Conservation (phyloP, 805 yeast genomes). For the Lipomyces orientalis region DNA sequence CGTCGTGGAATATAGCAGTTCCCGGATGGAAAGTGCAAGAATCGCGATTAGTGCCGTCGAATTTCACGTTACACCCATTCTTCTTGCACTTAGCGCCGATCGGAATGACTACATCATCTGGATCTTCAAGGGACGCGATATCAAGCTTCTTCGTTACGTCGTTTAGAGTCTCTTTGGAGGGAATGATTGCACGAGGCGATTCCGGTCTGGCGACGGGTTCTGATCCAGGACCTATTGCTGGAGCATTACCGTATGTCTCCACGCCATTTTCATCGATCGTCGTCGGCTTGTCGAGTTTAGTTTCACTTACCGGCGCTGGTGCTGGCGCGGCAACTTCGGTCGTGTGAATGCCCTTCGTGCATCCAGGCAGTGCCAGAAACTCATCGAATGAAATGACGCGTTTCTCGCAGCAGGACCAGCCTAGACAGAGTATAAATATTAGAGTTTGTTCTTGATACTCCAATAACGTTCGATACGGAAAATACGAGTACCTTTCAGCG, state of each 20-base stretch:
- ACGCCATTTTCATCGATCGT: constrained; percentile 32
- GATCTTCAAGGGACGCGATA: constrained; percentile 32
- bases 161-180: constrained; percentile 20
- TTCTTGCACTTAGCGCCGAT: constrained; percentile 39
- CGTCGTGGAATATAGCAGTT: constrained; percentile 39
- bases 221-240: constrained; percentile 9
- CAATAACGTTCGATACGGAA: background rate
- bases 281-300: constrained; percentile 13
- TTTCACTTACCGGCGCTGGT: constrained; percentile 12
- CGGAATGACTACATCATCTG: constrained; percentile 39
- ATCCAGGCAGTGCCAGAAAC: constrained; percentile 39
- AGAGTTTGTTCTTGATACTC: background rate
- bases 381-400: constrained; percentile 40
- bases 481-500: constrained; percentile 34
- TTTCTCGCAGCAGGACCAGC: constrained; percentile 41
- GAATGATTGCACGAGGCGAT: constrained; percentile 21
- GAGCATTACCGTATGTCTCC: constrained; percentile 30
- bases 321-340: constrained; percentile 34
- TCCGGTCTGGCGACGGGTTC: background rate
- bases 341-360: constrained; percentile 38
- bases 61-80: constrained; percentile 35
- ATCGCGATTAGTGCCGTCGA: constrained; percentile 36
- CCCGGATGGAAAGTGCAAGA: constrained; percentile 40
- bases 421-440: constrained; percentile 12
- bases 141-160: constrained; percentile 25